These are phyloP conservation scores for Pezicula radicicola DNA, from an alignment of 2,329 filamentous ascomycete genomes.

Conservation along the genomic window DNA sequence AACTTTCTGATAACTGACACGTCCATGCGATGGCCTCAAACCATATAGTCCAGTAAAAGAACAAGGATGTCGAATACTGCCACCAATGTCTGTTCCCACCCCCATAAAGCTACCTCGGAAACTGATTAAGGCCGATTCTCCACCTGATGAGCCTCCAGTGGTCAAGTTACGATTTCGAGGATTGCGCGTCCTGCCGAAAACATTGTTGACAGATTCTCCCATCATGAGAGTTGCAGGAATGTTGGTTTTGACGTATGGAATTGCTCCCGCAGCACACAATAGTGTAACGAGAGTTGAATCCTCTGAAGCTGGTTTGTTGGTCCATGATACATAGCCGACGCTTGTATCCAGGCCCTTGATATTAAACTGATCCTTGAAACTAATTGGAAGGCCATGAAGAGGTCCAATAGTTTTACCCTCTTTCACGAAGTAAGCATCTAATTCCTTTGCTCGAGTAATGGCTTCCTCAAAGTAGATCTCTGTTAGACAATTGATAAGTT, in stretches of 20 bases:
- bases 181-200: constrained; percentile 79
- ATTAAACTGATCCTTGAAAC: constrained; percentile 58
- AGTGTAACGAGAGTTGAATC: constrained; percentile 74
- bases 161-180: constrained; percentile 77
- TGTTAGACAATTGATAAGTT: constrained; percentile 36
- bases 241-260: constrained; percentile 89
- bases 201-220: constrained; percentile 38
- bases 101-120: constrained; percentile 13
- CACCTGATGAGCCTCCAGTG: constrained; percentile 73
- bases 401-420: constrained; percentile 47
- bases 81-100: constrained; percentile 17
- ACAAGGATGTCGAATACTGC: constrained; percentile 24
- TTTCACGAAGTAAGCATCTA: constrained; percentile 39
- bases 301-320: constrained; percentile 56
- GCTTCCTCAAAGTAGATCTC: constrained; percentile 46
- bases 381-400: constrained; percentile 56
- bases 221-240: constrained; percentile 64
- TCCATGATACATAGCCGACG: constrained; percentile 72
- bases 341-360: constrained; percentile 78
- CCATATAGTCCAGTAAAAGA: constrained; percentile 45
- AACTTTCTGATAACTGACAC: neutral
- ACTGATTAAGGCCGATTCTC: constrained; percentile 12
- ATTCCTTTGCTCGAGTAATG: constrained; percentile 33
- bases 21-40: constrained; percentile 16
- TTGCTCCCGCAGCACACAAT: constrained; percentile 78